Evolutionary conservation across 495 filamentous ascomycete genomes (phyloP).

Genomic region (Hypoxylon lenormandii): DNA sequence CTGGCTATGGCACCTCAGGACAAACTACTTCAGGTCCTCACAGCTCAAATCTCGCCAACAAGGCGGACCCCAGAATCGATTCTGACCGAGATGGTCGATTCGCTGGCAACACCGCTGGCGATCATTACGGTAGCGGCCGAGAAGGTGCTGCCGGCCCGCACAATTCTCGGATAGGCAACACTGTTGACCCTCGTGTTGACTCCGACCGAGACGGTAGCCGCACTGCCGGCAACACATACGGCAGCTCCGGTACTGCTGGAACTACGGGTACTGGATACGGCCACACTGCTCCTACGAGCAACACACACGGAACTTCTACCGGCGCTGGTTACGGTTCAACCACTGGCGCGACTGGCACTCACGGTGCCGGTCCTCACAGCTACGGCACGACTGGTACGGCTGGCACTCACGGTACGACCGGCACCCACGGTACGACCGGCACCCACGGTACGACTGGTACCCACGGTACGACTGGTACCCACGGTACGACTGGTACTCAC

Average conservation of each 20-base stretch:
- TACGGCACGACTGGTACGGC: slow-evolving; percentile 28
- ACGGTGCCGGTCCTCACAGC: background rate
- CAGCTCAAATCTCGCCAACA: slow-evolving; percentile 67
- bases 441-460: slow-evolving; percentile 21
- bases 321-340: background rate
- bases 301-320: no score
- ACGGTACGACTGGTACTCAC: slow-evolving; percentile 23
- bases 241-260: slow-evolving; percentile 50
- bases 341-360: slow-evolving; percentile 17
- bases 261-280: slow-evolving; percentile 21
- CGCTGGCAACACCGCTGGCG: slow-evolving; percentile 45
- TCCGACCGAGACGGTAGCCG: slow-evolving; percentile 59
- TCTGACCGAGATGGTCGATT: slow-evolving; percentile 57
- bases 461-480: slow-evolving; percentile 18
- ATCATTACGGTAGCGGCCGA: slow-evolving; percentile 38
- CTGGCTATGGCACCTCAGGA: slow-evolving; percentile 25
- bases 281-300: no score
- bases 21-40: slow-evolving; percentile 63
- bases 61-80: slow-evolving; percentile 64
- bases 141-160: slow-evolving; percentile 46
- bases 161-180: slow-evolving; percentile 56
- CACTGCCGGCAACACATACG: slow-evolving; percentile 48
- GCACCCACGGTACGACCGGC: slow-evolving; percentile 18
- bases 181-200: slow-evolving; percentile 65
- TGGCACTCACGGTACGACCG: slow-evolving; percentile 8